Base-by-base conservation (phyloP, 176 grass and related monocot genomes). In the Rhynchospora breviuscula region DNA sequence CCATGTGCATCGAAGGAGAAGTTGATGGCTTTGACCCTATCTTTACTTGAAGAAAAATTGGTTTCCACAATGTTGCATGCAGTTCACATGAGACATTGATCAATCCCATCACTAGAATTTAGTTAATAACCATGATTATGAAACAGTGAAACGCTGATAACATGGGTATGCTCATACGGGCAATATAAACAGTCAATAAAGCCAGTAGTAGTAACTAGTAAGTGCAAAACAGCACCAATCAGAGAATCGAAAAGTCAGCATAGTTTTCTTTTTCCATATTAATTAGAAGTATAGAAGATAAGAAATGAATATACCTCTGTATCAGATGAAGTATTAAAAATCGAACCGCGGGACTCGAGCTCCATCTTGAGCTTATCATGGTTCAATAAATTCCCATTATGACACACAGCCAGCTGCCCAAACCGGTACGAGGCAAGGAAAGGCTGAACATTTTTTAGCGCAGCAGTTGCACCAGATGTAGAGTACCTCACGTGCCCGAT, bases 361-460 rank as follows among this genome's bases (percentile, higher is more conserved):
- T 62, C 80, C 79, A 74, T 74, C 17, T 89, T 91, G 64, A 99
- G 91, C 40, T 84, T 61, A 5, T 53, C 67, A 87, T 99, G 91
- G 81, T 99, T 95, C 1, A 95, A 91, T 59, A 95, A 88, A 81
- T 95, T 99, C 7, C 93, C 89, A 85, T 99, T 99, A 85, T 99
- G 93, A 33, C 86, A 87, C n/a, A 99, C 91, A 10, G 91, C 91
- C 46, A 99, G 83, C 80, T 91, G 89, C 31, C 91, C 96, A 22
- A 93, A 99, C n/a, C 88, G 72, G 86, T 95, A 99, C 6, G 86
- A 61, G 15, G 96, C 93, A 60, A 99, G 88, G 79, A 99, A 99
- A 26, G 96, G 96, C 88, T 99, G 96, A 18, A 99, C 87, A 89
- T 99, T 99, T 56, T 82, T 71, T 26, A 59, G 74, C 2, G 91